Conservation (phyloP, 805 yeast genomes). For the Candida loeiensis region DNA sequence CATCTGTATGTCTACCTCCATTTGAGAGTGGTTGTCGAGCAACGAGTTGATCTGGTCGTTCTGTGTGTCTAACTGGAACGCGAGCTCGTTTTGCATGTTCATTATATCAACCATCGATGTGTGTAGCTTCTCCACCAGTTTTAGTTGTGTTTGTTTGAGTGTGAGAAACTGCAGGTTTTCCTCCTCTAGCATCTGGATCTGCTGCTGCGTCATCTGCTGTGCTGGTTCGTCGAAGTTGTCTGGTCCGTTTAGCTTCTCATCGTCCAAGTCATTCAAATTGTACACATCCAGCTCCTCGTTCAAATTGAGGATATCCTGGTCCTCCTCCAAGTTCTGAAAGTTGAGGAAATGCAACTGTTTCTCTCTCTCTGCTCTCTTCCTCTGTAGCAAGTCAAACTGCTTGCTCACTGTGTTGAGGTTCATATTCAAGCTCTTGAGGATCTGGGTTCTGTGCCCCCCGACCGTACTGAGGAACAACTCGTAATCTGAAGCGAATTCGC, state of each 20-base stretch:
- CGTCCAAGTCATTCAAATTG: slow-evolving; percentile 10
- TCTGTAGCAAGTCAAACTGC: slow-evolving; percentile 47
- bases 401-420: slow-evolving; percentile 41
- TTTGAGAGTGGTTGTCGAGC: slow-evolving; percentile 63
- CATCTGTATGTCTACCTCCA: slow-evolving; percentile 57
- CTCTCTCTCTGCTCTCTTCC: slow-evolving; percentile 44
- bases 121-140: slow-evolving; percentile 58
- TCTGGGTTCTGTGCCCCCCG: slow-evolving; percentile 44
- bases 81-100: slow-evolving; percentile 68
- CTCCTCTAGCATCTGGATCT: slow-evolving; percentile 51
- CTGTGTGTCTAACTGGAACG: slow-evolving; percentile 69
- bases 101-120: slow-evolving; percentile 68
- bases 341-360: slow-evolving; percentile 30
- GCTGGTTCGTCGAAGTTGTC: slow-evolving; percentile 4
- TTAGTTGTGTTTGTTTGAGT: slow-evolving; percentile 56
- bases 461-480: slow-evolving; percentile 36
- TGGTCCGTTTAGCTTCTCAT: neutral
- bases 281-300: slow-evolving; percentile 15
- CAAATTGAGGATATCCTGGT: slow-evolving; percentile 3
- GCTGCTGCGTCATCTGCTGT: slow-evolving; percentile 44
- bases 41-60: slow-evolving; percentile 63
- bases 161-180: slow-evolving; percentile 58
- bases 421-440: slow-evolving; percentile 47
- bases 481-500: slow-evolving; percentile 33
- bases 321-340: slow-evolving; percentile 38